Percentiles rank a stretch among this genome's conserved stretches.
Evolutionary conservation across 257 asterid genomes (phyloP).

Genomic region (Scutellaria barbata): DNA sequence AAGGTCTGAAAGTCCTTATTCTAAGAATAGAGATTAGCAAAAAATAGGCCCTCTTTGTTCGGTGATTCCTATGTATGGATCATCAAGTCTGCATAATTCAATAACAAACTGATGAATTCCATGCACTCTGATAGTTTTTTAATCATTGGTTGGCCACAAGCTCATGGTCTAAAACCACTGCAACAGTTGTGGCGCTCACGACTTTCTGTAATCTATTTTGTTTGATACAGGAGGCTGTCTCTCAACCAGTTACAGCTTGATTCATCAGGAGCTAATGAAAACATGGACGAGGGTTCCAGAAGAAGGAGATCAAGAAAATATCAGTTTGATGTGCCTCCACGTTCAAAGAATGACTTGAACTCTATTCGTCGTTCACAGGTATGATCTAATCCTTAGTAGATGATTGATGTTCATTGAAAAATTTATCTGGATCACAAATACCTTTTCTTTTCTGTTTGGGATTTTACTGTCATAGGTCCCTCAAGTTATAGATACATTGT

Average conservation of each 20-base stretch:
- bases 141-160: slow-evolving; percentile 22
- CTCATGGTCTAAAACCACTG: slow-evolving; percentile 15
- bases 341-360: slow-evolving; percentile 71
- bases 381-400: slow-evolving; percentile 37
- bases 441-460: slow-evolving; percentile 25
- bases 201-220: slow-evolving; percentile 35
- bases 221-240: slow-evolving; percentile 69
- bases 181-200: slow-evolving; percentile 29
- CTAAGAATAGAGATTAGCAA: slow-evolving; percentile 14
- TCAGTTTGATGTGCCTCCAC: slow-evolving; percentile 54
- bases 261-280: slow-evolving; percentile 53
- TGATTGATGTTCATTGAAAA: slow-evolving; percentile 21
- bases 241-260: slow-evolving; percentile 68
- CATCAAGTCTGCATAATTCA: slow-evolving; percentile 22
- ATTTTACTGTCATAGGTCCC: slow-evolving; percentile 66
- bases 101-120: slow-evolving; percentile 17
- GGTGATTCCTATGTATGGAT: neutral
- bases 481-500: slow-evolving; percentile 85
- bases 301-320: slow-evolving; percentile 71
- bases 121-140: slow-evolving; percentile 21
- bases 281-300: slow-evolving; percentile 68
- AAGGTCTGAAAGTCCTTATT: slow-evolving; percentile 15
- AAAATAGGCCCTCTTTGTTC: neutral
- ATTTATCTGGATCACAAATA: slow-evolving; percentile 20
- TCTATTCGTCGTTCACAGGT: slow-evolving; percentile 83